Base-by-base conservation (phyloP, 1,139 yeast genomes). In the Kluyveromyces marxianus region DNA sequence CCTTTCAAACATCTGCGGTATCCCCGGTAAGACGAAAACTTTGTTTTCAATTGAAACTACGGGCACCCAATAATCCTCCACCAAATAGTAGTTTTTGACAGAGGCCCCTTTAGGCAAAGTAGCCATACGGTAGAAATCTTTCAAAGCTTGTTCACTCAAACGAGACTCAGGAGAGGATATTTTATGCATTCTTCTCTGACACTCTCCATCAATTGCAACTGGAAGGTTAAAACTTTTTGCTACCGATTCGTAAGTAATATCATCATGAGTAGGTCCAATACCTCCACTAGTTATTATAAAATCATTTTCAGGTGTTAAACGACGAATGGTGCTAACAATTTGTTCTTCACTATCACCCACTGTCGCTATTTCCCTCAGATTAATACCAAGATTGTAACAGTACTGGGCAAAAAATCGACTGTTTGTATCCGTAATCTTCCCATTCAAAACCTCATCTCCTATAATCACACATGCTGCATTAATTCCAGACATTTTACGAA, bases 221-320 rank as follows among this genome's bases (percentile, higher is more conserved):
- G 74, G 74, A 7, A 83, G 63, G 2, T 66, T 66, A 56, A 72
- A 87, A 25, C 85, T 83, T 52, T 74, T 75, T 1, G 89, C 85
- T 14, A 87, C 62, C 4, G 83, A 74, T 44, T 79, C 79, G 62
- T 88, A 87, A 0, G 95, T 86, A 48, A 87, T 82, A 61, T 87
- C 96, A 60, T 87, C 96, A 57, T 87, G 95, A 0, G 96, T 88
- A 3, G 95, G 86, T 0, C 96, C 96, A 51, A 88, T 84, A 0
- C 87, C 73, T 6, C 96, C 96, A 21, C 88, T 77, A 1, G 96
- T 86, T 21, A 86, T 75, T 4, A 87, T 74, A 46, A 87, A 74
- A 57, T 85, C 92, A 54, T 80, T 81, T 41, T 74, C 69, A 25
- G 69, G 60, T 30, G 74, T 66, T 49, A 85, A 67, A 4, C 71